Percentiles rank a stretch among this genome's conserved stretches.
Evolutionary conservation across 768 basidiomycete species (phyloP).

Genomic region (Panus rudis): DNA sequence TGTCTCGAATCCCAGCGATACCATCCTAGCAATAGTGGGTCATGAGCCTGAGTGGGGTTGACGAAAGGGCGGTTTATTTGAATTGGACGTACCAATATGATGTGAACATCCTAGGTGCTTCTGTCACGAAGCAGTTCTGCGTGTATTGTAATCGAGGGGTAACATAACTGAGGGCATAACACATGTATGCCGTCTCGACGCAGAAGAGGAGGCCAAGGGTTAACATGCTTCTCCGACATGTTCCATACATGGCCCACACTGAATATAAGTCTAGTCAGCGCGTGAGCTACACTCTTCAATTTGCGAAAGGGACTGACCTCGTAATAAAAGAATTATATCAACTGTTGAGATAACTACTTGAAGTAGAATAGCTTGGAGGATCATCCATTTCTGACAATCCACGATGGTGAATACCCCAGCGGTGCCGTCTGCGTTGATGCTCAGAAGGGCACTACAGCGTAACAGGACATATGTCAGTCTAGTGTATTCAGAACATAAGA

Average conservation of each 20-base stretch:
- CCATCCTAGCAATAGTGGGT: conserved; percentile 16
- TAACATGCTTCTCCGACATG: no score
- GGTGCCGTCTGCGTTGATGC: conserved; percentile 18
- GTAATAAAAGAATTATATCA: conserved; percentile 19
- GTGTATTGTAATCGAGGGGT: conserved; percentile 17
- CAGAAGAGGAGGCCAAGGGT: conserved; percentile 13
- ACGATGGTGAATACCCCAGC: conserved; percentile 15
- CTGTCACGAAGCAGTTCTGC: conserved; percentile 19
- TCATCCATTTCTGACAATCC: conserved; percentile 16
- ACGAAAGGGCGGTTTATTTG: not conserved
- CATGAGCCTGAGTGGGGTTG: not conserved
- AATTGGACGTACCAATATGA: conserved; percentile 15
- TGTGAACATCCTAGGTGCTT: conserved; percentile 16
- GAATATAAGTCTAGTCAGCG: no score
- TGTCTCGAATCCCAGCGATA: conserved; percentile 19
- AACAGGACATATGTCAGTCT: not conserved
- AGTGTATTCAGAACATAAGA: not conserved
- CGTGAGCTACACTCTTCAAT: no score
- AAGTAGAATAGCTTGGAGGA: conserved; percentile 15
- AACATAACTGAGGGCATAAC: conserved; percentile 15
- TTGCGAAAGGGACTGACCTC: conserved; percentile 13
- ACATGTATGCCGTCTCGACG: conserved; percentile 11
- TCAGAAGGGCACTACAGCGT: conserved; percentile 16
- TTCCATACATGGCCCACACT: no score
- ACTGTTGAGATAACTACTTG: conserved; percentile 20